phyloP scores from a whole-genome alignment of 768 basidiomycete species.

The Paxillus involutus region DNA sequence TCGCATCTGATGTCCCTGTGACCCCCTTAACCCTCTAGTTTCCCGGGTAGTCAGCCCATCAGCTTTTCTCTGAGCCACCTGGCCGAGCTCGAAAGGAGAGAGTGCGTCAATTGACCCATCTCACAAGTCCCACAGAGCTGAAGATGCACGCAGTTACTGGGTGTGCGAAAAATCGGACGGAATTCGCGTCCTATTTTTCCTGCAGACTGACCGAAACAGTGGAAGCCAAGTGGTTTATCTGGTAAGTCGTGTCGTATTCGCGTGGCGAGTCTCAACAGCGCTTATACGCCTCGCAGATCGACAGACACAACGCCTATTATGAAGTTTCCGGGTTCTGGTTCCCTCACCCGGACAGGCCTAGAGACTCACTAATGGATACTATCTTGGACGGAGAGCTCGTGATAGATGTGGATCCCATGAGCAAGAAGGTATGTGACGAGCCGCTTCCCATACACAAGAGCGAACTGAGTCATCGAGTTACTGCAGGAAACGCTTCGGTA shows the following conservation, averaged over 20 bases:
- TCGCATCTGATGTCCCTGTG: neutral
- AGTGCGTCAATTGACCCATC: constrained; percentile 46
- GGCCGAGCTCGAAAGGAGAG: constrained; percentile 73
- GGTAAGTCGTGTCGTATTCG: constrained; percentile 50
- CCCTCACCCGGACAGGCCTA: constrained; percentile 79
- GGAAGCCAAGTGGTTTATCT: constrained; percentile 68
- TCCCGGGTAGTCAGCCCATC: constrained; percentile 95
- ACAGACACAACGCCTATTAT: constrained; percentile 89
- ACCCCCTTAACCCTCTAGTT: constrained; percentile 45
- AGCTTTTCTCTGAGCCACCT: constrained; percentile 78
- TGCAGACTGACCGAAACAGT: constrained; percentile 56
- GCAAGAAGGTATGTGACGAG: constrained; percentile 54
- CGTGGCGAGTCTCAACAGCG: neutral
- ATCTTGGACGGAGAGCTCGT: constrained; percentile 95
- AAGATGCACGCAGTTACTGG: constrained; percentile 73
- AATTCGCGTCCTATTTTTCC: constrained; percentile 81
- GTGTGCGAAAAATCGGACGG: constrained; percentile 99
- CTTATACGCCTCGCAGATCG: constrained; percentile 59
- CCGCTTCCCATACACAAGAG: neutral
- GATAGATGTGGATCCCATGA: constrained; percentile 79
- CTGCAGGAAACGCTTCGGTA: constrained; percentile 76
- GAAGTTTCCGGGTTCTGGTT: constrained; percentile 77
- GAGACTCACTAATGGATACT: constrained; percentile 69
- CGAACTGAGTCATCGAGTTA: neutral
- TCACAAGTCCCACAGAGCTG: constrained; percentile 4